Evolutionary conservation across 352 stramenopile species (phyloP).

Genomic region (Phytophthora uliginosa): DNA sequence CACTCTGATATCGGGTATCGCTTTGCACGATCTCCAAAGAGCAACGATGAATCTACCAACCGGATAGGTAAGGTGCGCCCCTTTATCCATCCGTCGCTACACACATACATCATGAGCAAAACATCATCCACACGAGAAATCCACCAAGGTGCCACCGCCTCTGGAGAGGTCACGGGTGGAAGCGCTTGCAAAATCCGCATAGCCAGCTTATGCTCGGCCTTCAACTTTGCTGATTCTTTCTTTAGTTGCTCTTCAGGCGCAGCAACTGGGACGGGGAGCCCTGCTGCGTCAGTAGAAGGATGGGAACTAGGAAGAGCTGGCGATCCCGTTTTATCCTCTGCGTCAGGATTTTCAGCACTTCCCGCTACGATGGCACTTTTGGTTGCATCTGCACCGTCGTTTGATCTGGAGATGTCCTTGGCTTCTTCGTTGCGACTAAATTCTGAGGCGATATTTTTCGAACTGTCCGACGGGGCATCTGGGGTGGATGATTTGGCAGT

Average conservation of each 20-base stretch:
- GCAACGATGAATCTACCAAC: constrained; percentile 49
- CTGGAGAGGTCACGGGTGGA: constrained; percentile 38
- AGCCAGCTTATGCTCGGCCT: constrained; percentile 44
- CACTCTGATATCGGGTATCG: constrained; percentile 38
- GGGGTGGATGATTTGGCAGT: constrained; percentile 5
- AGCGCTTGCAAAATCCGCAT: constrained; percentile 57
- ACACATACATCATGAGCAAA: constrained; percentile 73
- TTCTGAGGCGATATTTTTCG: constrained; percentile 6
- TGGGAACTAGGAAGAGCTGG: neutral
- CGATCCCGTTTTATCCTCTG: neutral
- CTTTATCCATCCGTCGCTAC: constrained; percentile 80
- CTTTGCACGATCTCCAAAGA: constrained; percentile 69
- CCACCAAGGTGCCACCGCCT: constrained; percentile 78
- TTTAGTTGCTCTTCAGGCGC: neutral
- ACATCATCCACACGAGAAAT: constrained; percentile 81
- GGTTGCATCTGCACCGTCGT: neutral
- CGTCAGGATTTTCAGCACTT: neutral
- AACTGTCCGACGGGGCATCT: constrained; percentile 2
- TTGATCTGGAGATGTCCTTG: constrained; percentile 1
- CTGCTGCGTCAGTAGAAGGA: neutral
- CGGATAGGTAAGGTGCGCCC: constrained; percentile 43
- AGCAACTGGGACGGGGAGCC: neutral
- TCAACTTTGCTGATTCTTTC: constrained; percentile 11
- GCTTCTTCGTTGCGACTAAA: constrained; percentile 6
- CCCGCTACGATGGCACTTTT: neutral